A percentile compares a stretch with the other conserved stretches of the same genome.
Evolutionary conservation across 805 yeast species (phyloP).

Genomic region (Wickerhamiella azyma): DNA sequence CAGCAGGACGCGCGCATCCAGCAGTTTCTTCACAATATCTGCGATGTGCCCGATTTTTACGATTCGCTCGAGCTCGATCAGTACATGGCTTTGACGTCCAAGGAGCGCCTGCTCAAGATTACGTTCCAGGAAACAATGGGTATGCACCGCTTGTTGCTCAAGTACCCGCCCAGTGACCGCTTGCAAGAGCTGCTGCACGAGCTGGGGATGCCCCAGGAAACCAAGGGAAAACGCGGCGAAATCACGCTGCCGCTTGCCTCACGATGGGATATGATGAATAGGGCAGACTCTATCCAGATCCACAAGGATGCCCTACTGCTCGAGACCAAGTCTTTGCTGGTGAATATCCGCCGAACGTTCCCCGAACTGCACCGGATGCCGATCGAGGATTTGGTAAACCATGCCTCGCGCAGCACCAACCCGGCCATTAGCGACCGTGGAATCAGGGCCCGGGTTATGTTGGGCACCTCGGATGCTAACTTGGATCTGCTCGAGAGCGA

Average conservation of each 20-base stretch:
- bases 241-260: constrained; percentile 24
- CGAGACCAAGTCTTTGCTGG: constrained; percentile 26
- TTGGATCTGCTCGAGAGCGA: constrained; percentile 22
- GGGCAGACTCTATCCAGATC: constrained; percentile 19
- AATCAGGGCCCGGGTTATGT: constrained; percentile 22
- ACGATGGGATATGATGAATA: constrained; percentile 24
- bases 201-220: constrained; percentile 23
- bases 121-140: constrained; percentile 25
- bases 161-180: constrained; percentile 17
- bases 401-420: constrained; percentile 23
- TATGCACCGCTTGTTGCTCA: constrained; percentile 26
- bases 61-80: constrained; percentile 29
- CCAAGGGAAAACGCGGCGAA: constrained; percentile 18
- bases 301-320: constrained; percentile 24
- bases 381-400: constrained; percentile 22
- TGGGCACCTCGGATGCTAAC: constrained; percentile 20
- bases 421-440: constrained; percentile 24
- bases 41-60: constrained; percentile 30
- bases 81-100: constrained; percentile 27
- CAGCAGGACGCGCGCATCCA: constrained; percentile 22
- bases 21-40: constrained; percentile 24
- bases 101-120: constrained; percentile 23
- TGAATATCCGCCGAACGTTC: constrained; percentile 26
- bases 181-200: constrained; percentile 19
- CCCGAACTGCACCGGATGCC: constrained; percentile 18